Conservation (phyloP, 1,284 basidiomycete genomes). For the Ganoderma lingzhi region DNA sequence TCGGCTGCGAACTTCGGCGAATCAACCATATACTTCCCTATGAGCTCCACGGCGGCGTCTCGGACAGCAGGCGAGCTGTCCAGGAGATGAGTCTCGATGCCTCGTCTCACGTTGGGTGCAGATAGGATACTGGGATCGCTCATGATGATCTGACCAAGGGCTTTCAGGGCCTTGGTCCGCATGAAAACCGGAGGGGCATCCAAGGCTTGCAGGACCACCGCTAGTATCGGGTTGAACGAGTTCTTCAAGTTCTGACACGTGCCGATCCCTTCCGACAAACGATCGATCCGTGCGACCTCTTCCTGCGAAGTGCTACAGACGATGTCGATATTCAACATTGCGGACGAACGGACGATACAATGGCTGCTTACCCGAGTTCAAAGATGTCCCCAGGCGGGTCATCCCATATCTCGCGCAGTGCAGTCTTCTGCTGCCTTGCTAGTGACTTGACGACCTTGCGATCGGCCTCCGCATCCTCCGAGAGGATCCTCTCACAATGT, state of each 20-base stretch:
- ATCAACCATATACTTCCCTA: constrained; percentile 94
- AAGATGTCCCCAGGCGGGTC: constrained; percentile 74
- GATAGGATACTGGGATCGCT: constrained; percentile 87
- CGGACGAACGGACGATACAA: not conserved
- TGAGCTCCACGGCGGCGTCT: constrained; percentile 94
- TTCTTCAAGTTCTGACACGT: constrained; percentile 76
- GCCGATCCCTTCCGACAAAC: constrained; percentile 78
- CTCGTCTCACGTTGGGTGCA: constrained; percentile 72
- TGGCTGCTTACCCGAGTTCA: constrained; percentile 67
- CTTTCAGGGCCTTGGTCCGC: constrained; percentile 90
- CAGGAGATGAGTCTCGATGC: constrained; percentile 89
- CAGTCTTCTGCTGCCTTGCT: constrained; percentile 62
- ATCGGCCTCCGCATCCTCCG: constrained; percentile 38
- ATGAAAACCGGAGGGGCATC: constrained; percentile 87
- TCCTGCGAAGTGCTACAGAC: constrained; percentile 62
- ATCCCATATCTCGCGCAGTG: constrained; percentile 74
- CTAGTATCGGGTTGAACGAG: constrained; percentile 84
- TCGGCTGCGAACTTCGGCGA: constrained; percentile 84
- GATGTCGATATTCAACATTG: not conserved
- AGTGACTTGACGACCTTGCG: constrained; percentile 52
- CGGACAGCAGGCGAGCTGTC: constrained; percentile 94
- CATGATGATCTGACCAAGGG: constrained; percentile 85
- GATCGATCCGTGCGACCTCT: constrained; percentile 70
- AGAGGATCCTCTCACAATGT: constrained; percentile 56
- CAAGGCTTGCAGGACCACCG: constrained; percentile 77